Conservation (phyloP, 129 eudicot species). For the Artemisia tridentata region DNA sequence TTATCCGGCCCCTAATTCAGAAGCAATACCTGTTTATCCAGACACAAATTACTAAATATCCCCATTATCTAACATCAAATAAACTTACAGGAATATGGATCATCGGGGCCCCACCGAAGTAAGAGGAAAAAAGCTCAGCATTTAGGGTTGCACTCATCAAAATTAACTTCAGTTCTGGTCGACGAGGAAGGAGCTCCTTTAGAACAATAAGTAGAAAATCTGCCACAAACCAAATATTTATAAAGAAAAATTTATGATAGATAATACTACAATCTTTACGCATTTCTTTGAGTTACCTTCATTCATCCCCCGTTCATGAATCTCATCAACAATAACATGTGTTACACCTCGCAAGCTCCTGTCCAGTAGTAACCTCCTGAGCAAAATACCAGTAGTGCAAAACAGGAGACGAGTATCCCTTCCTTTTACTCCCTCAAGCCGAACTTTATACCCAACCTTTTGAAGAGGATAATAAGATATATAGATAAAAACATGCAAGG, state of each 20-base stretch:
- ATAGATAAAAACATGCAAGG: conserved; percentile 12
- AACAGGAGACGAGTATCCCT: conserved; percentile 94
- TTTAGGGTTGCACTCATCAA: conserved; percentile 97
- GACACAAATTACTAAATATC: no score
- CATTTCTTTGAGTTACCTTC: conserved; percentile 54
- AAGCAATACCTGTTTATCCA: no score
- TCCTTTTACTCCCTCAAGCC: conserved; percentile 94
- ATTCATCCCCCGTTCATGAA: conserved; percentile 99
- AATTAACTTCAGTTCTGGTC: conserved; percentile 82
- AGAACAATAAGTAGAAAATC: conserved; percentile 96
- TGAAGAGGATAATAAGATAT: conserved; percentile 1
- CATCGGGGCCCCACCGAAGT: conserved; percentile 91
- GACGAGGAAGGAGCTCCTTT: conserved; percentile 96
- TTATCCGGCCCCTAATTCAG: no score
- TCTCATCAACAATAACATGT: conserved; percentile 95
- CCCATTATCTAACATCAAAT: not conserved
- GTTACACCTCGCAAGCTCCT: conserved; percentile 84
- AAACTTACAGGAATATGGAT: conserved; percentile 84
- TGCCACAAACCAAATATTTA: conserved; percentile 33
- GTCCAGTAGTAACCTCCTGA: conserved; percentile 85
- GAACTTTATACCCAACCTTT: conserved; percentile 82
- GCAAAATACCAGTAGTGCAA: conserved; percentile 92
- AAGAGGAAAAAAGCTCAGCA: conserved; percentile 95
- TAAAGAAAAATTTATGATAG: conserved; percentile 12
- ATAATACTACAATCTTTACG: not conserved